phyloP scores from a whole-genome alignment of 176 grass and related monocot species.

The Poa annua region DNA sequence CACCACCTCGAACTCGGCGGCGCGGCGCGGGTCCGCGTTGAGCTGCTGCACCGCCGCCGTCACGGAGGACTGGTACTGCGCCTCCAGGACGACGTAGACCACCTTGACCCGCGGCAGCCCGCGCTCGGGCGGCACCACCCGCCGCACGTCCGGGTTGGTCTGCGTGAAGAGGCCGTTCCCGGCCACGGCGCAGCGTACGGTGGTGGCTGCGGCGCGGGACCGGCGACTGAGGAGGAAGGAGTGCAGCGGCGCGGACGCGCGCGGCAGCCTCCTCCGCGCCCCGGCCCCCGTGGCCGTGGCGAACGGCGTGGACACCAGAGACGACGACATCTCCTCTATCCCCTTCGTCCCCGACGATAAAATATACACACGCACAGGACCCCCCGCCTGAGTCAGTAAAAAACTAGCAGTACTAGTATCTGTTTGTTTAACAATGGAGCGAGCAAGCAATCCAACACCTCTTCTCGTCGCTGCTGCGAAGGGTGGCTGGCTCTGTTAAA shows the following conservation, averaged over 20 bases:
- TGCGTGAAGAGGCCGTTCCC: slow-evolving; percentile 97
- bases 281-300: slow-evolving; percentile 54
- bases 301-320: slow-evolving; percentile 79
- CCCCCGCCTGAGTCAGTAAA: neutral
- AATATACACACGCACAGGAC: neutral
- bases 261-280: slow-evolving; percentile 43
- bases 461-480: neutral
- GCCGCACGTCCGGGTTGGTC: slow-evolving; percentile 92
- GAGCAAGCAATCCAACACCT: neutral
- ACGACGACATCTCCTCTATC: slow-evolving; percentile 59
- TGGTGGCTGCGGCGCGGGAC: slow-evolving; percentile 23
- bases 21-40: slow-evolving; percentile 65
- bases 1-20: slow-evolving; percentile 82
- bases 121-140: slow-evolving; percentile 62
- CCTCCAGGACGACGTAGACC: slow-evolving; percentile 97
- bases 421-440: slow-evolving; percentile 5
- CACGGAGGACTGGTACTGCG: slow-evolving; percentile 96
- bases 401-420: neutral
- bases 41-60: slow-evolving; percentile 75
- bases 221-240: slow-evolving; percentile 58
- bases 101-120: slow-evolving; percentile 80
- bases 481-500: neutral
- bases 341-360: neutral
- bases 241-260: slow-evolving; percentile 62
- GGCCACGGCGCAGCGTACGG: slow-evolving; percentile 57